Evolutionary conservation across 805 yeast genomes (phyloP).

Genomic region (Candida verbasci): DNA sequence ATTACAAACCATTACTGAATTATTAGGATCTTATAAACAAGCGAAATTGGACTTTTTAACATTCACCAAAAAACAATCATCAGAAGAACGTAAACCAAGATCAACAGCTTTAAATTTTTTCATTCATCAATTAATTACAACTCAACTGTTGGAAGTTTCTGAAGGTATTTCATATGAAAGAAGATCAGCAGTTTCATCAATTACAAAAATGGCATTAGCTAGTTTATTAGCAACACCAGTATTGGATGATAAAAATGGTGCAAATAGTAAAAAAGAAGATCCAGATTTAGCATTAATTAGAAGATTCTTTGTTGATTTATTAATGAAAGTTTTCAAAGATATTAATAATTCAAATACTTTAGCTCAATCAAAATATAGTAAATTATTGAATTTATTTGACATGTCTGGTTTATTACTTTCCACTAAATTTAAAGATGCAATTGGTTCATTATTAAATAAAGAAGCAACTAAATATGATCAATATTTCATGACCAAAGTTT

Average conservation of each 20-base stretch:
- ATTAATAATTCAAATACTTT: slow-evolving; percentile 20
- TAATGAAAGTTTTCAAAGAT: slow-evolving; percentile 60
- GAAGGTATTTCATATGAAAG: slow-evolving; percentile 44
- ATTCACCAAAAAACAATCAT: slow-evolving; percentile 54
- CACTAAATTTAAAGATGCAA: slow-evolving; percentile 34
- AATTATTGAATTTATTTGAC: slow-evolving; percentile 50
- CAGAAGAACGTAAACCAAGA: slow-evolving; percentile 56
- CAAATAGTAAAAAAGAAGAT: slow-evolving; percentile 51
- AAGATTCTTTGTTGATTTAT: slow-evolving; percentile 65
- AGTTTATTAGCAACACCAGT: slow-evolving; percentile 60
- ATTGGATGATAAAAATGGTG: slow-evolving; percentile 41
- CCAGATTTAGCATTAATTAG: slow-evolving; percentile 71
- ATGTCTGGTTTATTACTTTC: slow-evolving; percentile 44
- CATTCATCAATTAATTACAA: slow-evolving; percentile 67
- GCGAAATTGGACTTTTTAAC: slow-evolving; percentile 80
- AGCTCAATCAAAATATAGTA: slow-evolving; percentile 48
- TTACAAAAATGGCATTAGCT: slow-evolving; percentile 58
- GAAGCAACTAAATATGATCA: slow-evolving; percentile 54
- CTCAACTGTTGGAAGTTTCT: slow-evolving; percentile 38
- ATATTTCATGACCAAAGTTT: slow-evolving; percentile 56
- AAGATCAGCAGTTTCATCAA: slow-evolving; percentile 51
- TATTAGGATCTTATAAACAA: slow-evolving; percentile 72
- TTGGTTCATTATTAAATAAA: slow-evolving; percentile 44
- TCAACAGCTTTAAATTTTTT: slow-evolving; percentile 74
- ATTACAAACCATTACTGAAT: slow-evolving; percentile 63